phyloP scores from a whole-genome alignment of 371 early-diverging fungal species.

The Rhizopus microsporus region DNA sequence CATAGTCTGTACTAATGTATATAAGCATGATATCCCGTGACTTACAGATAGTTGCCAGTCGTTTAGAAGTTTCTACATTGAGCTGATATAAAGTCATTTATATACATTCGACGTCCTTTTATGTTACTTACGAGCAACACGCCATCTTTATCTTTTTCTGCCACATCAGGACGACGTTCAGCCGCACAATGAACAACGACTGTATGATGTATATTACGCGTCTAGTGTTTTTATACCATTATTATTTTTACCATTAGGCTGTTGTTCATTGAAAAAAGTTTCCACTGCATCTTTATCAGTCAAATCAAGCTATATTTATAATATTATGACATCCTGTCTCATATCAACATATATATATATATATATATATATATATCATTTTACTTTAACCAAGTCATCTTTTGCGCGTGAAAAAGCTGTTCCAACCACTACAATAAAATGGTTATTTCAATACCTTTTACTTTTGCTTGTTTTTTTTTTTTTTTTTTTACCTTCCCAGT shows the following conservation, averaged over 20 bases:
- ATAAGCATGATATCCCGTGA: slow-evolving; percentile 57
- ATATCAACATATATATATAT: slow-evolving; percentile 2
- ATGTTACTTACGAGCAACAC: slow-evolving; percentile 46
- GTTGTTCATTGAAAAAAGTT: slow-evolving; percentile 53
- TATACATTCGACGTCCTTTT: background rate
- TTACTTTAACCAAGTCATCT: slow-evolving; percentile 59
- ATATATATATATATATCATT: too few relatives aligned
- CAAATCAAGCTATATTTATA: slow-evolving; percentile 61
- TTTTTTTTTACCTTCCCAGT: slow-evolving; percentile 47
- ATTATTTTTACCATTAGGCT: slow-evolving; percentile 57
- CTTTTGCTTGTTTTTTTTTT: background rate
- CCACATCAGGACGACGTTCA: slow-evolving; percentile 86
- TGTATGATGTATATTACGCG: background rate
- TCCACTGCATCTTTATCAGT: slow-evolving; percentile 56
- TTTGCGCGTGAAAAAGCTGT: slow-evolving; percentile 69
- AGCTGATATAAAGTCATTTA: slow-evolving; percentile 32
- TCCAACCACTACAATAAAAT: slow-evolving; percentile 58
- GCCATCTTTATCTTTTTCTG: slow-evolving; percentile 64
- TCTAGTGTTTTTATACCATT: background rate
- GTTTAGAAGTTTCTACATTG: slow-evolving; percentile 67
- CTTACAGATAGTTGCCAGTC: slow-evolving; percentile 58
- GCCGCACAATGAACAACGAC: slow-evolving; percentile 87
- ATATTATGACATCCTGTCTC: background rate
- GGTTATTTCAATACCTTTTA: background rate
- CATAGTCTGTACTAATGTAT: slow-evolving; percentile 92